A percentile compares a stretch with the other conserved stretches of the same genome.
Conservation (phyloP, 2,329 filamentous ascomycete species). For the Trichoderma pleuroti region DNA sequence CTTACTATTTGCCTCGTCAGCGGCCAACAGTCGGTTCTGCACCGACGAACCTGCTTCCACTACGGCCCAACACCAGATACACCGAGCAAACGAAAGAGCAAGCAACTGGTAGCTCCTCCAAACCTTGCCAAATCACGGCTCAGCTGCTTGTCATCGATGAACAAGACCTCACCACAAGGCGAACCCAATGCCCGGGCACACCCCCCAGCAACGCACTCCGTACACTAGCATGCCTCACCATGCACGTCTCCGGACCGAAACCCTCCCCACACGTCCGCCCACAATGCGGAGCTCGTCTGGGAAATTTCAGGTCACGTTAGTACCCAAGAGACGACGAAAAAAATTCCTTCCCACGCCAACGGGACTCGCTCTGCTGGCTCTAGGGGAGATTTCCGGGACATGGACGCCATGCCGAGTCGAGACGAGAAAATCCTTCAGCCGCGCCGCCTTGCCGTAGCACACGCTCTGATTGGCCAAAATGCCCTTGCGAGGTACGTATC, state of each 20-base stretch:
- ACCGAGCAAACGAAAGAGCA: not conserved
- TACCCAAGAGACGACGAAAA: not conserved
- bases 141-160: not conserved
- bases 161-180: not conserved
- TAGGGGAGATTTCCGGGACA: conserved; percentile 1
- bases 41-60: not conserved
- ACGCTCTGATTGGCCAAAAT: not conserved
- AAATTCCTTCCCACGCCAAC: not conserved
- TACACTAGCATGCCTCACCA: conserved; percentile 14
- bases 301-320: conserved; percentile 15
- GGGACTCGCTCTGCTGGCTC: not conserved
- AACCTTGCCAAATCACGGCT: not conserved
- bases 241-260: conserved; percentile 20
- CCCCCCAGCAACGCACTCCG: not conserved
- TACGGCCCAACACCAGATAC: not conserved
- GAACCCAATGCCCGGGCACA: conserved; percentile 15
- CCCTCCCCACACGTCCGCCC: conserved; percentile 6
- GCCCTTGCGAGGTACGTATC: not conserved
- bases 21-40: conserved; percentile 1
- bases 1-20: conserved; percentile 6
- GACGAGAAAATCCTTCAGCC: conserved; percentile 5
- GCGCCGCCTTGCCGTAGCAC: not conserved
- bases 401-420: not conserved
- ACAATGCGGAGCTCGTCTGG: conserved; percentile 11
- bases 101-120: not conserved